Evolutionary conservation across 1,284 basidiomycete genomes (phyloP).

Genomic region (Omphalotus olearius): DNA sequence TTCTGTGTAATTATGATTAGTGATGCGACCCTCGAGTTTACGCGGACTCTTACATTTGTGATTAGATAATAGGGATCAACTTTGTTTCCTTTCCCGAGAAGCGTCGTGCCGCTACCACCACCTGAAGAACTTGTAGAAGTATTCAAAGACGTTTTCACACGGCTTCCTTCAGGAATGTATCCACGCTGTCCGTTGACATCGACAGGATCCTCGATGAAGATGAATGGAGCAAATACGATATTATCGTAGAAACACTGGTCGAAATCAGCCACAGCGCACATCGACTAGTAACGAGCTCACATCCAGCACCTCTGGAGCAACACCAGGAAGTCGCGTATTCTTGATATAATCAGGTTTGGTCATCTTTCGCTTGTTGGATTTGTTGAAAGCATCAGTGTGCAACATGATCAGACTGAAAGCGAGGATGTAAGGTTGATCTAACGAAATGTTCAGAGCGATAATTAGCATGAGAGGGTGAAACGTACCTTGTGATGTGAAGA

Average conservation of each 20-base stretch:
- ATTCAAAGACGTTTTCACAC: constrained; percentile 26
- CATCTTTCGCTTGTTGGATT: constrained; percentile 98
- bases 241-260: constrained; percentile 93
- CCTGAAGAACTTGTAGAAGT: constrained; percentile 34
- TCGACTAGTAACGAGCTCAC: constrained; percentile 37
- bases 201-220: constrained; percentile 88
- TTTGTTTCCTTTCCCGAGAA: constrained; percentile 58
- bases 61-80: constrained; percentile 94
- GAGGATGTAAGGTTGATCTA: constrained; percentile 94
- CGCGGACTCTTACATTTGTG: constrained; percentile 51
- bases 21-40: neutral
- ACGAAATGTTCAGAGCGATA: constrained; percentile 2
- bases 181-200: constrained; percentile 61
- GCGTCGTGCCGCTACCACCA: constrained; percentile 24
- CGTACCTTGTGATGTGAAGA: constrained; percentile 78
- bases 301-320: constrained; percentile 81
- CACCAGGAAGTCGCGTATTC: constrained; percentile 87
- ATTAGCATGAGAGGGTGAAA: constrained; percentile 2
- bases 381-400: constrained; percentile 97
- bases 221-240: constrained; percentile 91
- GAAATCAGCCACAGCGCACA: neutral
- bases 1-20: constrained; percentile 38
- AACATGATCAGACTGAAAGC: constrained; percentile 99
- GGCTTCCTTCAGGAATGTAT: constrained; percentile 35
- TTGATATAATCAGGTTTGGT: constrained; percentile 89